Conservation (phyloP, 805 yeast genomes). For the Saccharomycopsis malanga region DNA sequence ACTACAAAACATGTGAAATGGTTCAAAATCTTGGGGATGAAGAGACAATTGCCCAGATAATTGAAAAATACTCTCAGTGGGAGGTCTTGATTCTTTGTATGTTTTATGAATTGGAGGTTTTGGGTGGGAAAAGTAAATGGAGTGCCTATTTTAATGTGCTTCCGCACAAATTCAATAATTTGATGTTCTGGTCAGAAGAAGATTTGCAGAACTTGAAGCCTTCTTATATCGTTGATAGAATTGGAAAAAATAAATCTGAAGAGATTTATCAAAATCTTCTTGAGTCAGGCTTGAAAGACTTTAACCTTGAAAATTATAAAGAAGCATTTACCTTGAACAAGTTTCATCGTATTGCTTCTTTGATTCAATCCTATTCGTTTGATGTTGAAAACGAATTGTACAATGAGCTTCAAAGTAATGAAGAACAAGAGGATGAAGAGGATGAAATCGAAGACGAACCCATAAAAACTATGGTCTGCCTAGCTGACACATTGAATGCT, state of each 20-base stretch:
- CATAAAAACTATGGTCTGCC: slow-evolving; percentile 76
- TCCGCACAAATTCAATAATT: slow-evolving; percentile 37
- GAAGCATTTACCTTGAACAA: slow-evolving; percentile 41
- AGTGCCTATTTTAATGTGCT: slow-evolving; percentile 60
- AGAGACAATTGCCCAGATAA: slow-evolving; percentile 25
- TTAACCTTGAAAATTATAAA: slow-evolving; percentile 29
- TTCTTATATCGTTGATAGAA: slow-evolving; percentile 58
- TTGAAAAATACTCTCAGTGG: slow-evolving; percentile 59
- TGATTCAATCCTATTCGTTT: slow-evolving; percentile 85
- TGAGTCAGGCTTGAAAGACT: slow-evolving; percentile 33
- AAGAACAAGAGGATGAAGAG: slow-evolving; percentile 26
- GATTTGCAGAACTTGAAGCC: slow-evolving; percentile 58
- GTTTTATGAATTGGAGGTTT: slow-evolving; percentile 48
- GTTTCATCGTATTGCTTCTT: slow-evolving; percentile 67
- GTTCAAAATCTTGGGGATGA: slow-evolving; percentile 24
- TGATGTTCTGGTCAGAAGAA: slow-evolving; percentile 67
- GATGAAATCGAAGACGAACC: slow-evolving; percentile 33
- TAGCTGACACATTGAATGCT: slow-evolving; percentile 87
- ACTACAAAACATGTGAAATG: slow-evolving; percentile 51
- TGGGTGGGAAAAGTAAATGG: slow-evolving; percentile 53
- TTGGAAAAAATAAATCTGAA: slow-evolving; percentile 65
- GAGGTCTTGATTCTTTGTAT: slow-evolving; percentile 64
- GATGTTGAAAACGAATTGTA: slow-evolving; percentile 51
- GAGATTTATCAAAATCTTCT: slow-evolving; percentile 46
- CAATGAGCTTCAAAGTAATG: slow-evolving; percentile 29